Evolutionary conservation across 495 filamentous ascomycete genomes (phyloP).

Genomic region (Talaromyces borbonicus): DNA sequence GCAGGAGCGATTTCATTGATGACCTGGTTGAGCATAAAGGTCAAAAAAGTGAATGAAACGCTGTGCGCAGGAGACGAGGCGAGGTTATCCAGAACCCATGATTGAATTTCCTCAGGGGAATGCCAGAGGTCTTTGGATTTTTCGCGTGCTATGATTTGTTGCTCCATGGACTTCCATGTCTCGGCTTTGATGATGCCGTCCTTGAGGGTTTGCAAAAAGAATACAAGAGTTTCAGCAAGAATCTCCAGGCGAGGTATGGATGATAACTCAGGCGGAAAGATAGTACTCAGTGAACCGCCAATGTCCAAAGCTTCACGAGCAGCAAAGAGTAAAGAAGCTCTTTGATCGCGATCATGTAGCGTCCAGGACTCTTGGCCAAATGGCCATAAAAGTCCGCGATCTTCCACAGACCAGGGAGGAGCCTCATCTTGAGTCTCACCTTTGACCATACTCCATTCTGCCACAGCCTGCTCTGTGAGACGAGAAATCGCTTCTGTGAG

Average conservation of each 20-base stretch:
- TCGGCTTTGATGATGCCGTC: slow-evolving; percentile 62
- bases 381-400: slow-evolving; percentile 58
- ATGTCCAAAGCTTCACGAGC: slow-evolving; percentile 63
- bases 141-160: slow-evolving; percentile 42
- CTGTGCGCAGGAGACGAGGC: slow-evolving; percentile 63
- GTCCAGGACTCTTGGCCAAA: slow-evolving; percentile 51
- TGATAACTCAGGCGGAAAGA: slow-evolving; percentile 49
- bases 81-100: slow-evolving; percentile 63
- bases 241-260: slow-evolving; percentile 59
- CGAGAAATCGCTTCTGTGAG: slow-evolving; percentile 76
- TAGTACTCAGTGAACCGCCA: slow-evolving; percentile 44
- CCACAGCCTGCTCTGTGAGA: slow-evolving; percentile 61
- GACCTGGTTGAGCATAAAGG: slow-evolving; percentile 56
- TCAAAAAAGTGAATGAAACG: slow-evolving; percentile 78
- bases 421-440: slow-evolving; percentile 29
- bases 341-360: slow-evolving; percentile 23
- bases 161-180: slow-evolving; percentile 64
- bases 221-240: slow-evolving; percentile 53
- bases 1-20: slow-evolving; percentile 36
- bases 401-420: slow-evolving; percentile 49
- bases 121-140: slow-evolving; percentile 36
- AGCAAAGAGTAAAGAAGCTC: slow-evolving; percentile 22
- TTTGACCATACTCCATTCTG: slow-evolving; percentile 75
- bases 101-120: slow-evolving; percentile 52
- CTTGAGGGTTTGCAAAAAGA: slow-evolving; percentile 60